Evolutionary conservation across 176 grass and related monocot genomes (phyloP), one percentile per base, ranked within the genome.

Genomic region (Calamus simplicifolius): DNA sequence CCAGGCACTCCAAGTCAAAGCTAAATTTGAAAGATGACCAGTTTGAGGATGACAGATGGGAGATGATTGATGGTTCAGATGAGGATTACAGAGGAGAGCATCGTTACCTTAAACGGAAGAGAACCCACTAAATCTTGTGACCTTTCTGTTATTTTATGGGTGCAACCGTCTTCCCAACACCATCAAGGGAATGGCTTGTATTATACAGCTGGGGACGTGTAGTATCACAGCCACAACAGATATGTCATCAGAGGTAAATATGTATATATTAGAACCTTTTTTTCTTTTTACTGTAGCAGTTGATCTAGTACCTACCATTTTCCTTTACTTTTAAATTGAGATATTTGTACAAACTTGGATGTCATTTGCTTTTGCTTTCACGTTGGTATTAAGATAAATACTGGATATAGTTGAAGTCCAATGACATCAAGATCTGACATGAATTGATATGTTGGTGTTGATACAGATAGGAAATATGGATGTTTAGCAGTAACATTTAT

Each of bases 41-140:
- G 23, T 30, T 52, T 18, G 49, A 31, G 51, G 19, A 4, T 52
- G 58, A 72, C 58, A 72, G 57, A 72, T 62, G 69, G 69, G 69
- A 52, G 69, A 62, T 72, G 58, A 57, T 43, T 61, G 49, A 72
- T 54, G 14, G 69, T 16, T 49, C 49, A 27, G 49, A 61, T 52
- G 69, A 52, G 59, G 25, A 71, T 15, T 49, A 61, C 1, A 25
- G 57, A 71, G 56, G 49, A 59, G 69, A 71, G 29, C 26, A 61
- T 50, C 61, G 53, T 50, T 23, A 57, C 27, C 49, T 38, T 27
- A 72, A 61, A 19, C 50, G 57, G 26, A 72, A 62, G 27, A 16
- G 56, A 62, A 25, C 28, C 12, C 69, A 38, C 50, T 72, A 61
- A 60, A 60, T 25, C n/a, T 35, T 29, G 27, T 15, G 29, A 60